Percentiles rank a stretch among this genome's conserved stretches.
phyloP scores from a whole-genome alignment of 257 asterid species.

The Scutellaria barbata region DNA sequence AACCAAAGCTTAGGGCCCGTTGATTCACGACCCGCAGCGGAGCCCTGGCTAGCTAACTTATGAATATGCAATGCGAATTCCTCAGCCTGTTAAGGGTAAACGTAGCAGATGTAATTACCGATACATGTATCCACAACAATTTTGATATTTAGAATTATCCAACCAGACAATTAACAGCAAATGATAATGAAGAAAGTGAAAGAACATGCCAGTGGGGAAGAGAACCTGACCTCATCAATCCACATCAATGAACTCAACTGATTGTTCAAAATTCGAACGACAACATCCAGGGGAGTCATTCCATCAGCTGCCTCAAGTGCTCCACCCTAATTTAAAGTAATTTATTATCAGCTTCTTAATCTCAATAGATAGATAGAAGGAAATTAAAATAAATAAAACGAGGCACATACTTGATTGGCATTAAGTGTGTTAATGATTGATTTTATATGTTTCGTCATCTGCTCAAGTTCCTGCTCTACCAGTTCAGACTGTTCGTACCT shows the following conservation, averaged over 20 bases:
- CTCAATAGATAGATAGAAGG: neutral
- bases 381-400: neutral
- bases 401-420: conserved; percentile 66
- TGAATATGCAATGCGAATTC: conserved; percentile 82
- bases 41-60: conserved; percentile 81
- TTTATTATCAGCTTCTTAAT: conserved; percentile 14
- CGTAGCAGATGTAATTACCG: conserved; percentile 6
- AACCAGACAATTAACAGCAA: neutral
- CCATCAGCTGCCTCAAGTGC: conserved; percentile 77
- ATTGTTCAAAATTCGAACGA: conserved; percentile 86
- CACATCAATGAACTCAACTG: conserved; percentile 92
- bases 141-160: neutral
- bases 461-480: conserved; percentile 80
- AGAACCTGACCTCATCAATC: conserved; percentile 82
- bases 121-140: neutral
- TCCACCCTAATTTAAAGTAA: conserved; percentile 68
- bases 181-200: neutral
- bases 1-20: conserved; percentile 67
- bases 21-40: conserved; percentile 52
- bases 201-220: neutral
- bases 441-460: conserved; percentile 85
- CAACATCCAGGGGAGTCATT: conserved; percentile 83
- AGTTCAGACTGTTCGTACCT: conserved; percentile 93
- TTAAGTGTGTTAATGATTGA: conserved; percentile 76
- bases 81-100: conserved; percentile 59